Evolutionary conservation across 495 filamentous ascomycete genomes (phyloP).

Genomic region (Hypoxylon fuscum): DNA sequence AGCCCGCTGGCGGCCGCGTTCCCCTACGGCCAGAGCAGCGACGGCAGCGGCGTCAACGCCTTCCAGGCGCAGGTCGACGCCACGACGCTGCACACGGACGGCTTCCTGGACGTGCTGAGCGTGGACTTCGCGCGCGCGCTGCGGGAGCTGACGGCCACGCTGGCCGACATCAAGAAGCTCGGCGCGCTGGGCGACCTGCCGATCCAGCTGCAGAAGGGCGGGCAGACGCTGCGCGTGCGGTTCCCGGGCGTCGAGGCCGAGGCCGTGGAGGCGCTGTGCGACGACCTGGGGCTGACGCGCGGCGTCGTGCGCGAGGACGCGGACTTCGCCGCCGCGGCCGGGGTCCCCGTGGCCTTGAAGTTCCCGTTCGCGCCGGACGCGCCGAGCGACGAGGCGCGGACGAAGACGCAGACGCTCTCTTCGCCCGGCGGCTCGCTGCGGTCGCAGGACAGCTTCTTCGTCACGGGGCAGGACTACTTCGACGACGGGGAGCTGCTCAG

Average conservation of each 20-base stretch:
- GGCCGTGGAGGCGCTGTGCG: slow-evolving; percentile 83
- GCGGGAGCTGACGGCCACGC: slow-evolving; percentile 79
- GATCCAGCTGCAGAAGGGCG: slow-evolving; percentile 69
- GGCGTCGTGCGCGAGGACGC: slow-evolving; percentile 83
- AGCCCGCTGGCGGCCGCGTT: slow-evolving; percentile 64
- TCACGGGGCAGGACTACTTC: slow-evolving; percentile 52
- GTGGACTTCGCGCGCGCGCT: slow-evolving; percentile 89
- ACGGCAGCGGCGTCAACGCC: too few relatives aligned
- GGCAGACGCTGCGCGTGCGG: slow-evolving; percentile 74
- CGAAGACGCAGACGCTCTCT: slow-evolving; percentile 53
- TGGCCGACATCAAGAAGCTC: slow-evolving; percentile 83
- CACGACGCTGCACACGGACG: slow-evolving; percentile 74
- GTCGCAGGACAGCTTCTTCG: slow-evolving; percentile 50
- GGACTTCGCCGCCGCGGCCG: slow-evolving; percentile 69
- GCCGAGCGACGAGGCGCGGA: slow-evolving; percentile 40
- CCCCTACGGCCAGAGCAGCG: slow-evolving; percentile 44
- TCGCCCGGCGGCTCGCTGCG: slow-evolving; percentile 58
- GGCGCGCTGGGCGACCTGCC: slow-evolving; percentile 83
- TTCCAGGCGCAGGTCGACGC: slow-evolving; percentile 47
- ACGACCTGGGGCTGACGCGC: slow-evolving; percentile 81
- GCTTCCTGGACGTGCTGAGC: slow-evolving; percentile 83
- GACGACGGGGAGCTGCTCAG: slow-evolving; percentile 42
- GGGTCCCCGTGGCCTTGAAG: slow-evolving; percentile 74
- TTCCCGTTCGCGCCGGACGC: slow-evolving; percentile 84
- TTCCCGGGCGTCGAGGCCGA: slow-evolving; percentile 91